Base-by-base conservation (phyloP, 495 filamentous ascomycete species). In the Penicillium argentinense region DNA sequence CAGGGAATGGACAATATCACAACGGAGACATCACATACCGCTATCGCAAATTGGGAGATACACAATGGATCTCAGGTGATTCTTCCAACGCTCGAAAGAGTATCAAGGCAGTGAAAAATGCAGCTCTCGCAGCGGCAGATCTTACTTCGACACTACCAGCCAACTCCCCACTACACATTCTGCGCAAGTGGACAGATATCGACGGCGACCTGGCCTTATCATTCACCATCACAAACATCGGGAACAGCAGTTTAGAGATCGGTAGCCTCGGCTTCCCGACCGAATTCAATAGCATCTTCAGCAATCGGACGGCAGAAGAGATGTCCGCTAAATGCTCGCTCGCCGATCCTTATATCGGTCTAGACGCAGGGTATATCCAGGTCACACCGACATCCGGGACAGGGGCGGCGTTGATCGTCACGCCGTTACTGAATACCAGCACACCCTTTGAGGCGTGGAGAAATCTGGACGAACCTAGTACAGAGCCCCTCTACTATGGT, bases 221-320 rank as follows among this genome's bases (percentile, higher is more conserved):
- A 38, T 74, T 78, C 52, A 77, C 68, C 3, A 38, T 79, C n/a
- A 60, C 48, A 14, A 81, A 81, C 53, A 45, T 52, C 5, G 66
- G 46, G 12, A 46, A 44, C 1, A 42, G 57, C 1, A 34, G 60
- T 3, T 39, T 79, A 2, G 76, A 81, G 33, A 52, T 81, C 11
- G 77, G 77, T 8, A 70, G 71, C 39, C 58, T 81, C 2, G 77
- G 77, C 0, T 72, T 79, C 39, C 76, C 77, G 0, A 65, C 74
- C 33, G 73, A 76, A 54, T 76, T 78, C 63, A 79, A 79, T 56
- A 81, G 71, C 54, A 78, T 79, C 45, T 81, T 81, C 53, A 76
- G 69, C n/a, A 68, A 66, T 33, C 67, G 74, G 8, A 58, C 62
- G 1, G 66, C 72, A 1, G 57, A 49, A 8, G 64, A 74, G 5